Percentiles rank a stretch among this genome's conserved stretches.
phyloP scores from a whole-genome alignment of 306 rosid species.

The Begonia peltatifolia region DNA sequence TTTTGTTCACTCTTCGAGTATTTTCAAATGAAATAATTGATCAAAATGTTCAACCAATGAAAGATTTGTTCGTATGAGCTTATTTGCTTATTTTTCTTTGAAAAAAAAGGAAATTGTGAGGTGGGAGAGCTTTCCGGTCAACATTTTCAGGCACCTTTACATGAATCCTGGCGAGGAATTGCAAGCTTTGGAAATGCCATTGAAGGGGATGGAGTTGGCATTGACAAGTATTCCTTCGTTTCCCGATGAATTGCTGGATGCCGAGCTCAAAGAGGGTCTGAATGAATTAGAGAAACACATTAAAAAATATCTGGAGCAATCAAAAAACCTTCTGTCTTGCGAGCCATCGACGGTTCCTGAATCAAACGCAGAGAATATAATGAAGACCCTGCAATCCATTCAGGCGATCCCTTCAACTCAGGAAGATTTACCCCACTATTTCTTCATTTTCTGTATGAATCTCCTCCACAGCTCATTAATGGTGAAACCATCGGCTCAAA shows the following conservation, averaged over 20 bases:
- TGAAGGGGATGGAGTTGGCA: constrained; percentile 55
- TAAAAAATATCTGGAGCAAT: constrained; percentile 12
- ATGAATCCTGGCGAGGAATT: constrained; percentile 17
- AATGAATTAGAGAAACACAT: constrained; percentile 24
- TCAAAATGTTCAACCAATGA: too few relatives aligned
- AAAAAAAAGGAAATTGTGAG: constrained; percentile 34
- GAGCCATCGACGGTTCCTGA: constrained; percentile 36
- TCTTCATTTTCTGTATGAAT: constrained; percentile 47
- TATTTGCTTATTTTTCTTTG: background rate
- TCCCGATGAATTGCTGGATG: constrained; percentile 18
- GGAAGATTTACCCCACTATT: constrained; percentile 30
- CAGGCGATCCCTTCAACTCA: constrained; percentile 24
- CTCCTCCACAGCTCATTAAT: constrained; percentile 21
- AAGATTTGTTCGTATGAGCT: too few relatives aligned
- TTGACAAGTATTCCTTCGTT: constrained; percentile 22
- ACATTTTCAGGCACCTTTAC: constrained; percentile 4
- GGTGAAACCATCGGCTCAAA: background rate
- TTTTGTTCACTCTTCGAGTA: background rate
- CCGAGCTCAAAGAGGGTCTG: constrained; percentile 26
- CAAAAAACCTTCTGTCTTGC: constrained; percentile 8
- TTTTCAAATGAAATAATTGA: background rate
- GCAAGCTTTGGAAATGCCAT: constrained; percentile 22
- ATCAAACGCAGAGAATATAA: constrained; percentile 14
- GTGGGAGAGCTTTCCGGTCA: constrained; percentile 45
- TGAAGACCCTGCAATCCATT: constrained; percentile 30